These are phyloP conservation scores for Leptographium procerum DNA, from an alignment of 2,329 filamentous ascomycete species.

Conservation along the genomic window DNA sequence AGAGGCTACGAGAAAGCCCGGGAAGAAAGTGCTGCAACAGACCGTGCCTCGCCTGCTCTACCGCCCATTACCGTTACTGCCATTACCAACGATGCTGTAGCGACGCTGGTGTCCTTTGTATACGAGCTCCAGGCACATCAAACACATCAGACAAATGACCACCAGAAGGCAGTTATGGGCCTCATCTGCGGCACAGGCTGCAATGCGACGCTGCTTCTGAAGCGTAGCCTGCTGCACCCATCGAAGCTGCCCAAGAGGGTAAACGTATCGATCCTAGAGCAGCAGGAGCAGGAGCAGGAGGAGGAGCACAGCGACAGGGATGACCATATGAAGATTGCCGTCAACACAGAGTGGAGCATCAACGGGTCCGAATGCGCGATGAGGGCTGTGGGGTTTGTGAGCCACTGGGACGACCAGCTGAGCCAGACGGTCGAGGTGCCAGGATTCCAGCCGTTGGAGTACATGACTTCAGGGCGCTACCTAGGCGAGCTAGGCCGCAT, in stretches of 20 bases:
- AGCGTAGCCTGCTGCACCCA: slow-evolving; percentile 45
- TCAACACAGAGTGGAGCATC: slow-evolving; percentile 81
- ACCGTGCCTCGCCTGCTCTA: slow-evolving; percentile 21
- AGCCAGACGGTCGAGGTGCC: slow-evolving; percentile 57
- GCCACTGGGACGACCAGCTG: slow-evolving; percentile 57
- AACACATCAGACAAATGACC: slow-evolving; percentile 28
- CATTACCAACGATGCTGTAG: slow-evolving; percentile 73
- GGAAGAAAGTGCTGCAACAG: neutral
- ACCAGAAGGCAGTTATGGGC: slow-evolving; percentile 62
- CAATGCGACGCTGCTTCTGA: slow-evolving; percentile 69
- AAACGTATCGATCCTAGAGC: slow-evolving; percentile 18
- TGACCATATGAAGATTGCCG: slow-evolving; percentile 53
- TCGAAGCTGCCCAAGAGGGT: slow-evolving; percentile 46
- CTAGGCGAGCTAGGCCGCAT: slow-evolving; percentile 65
- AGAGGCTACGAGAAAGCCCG: slow-evolving; percentile 46
- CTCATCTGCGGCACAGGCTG: slow-evolving; percentile 73
- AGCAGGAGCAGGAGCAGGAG: slow-evolving; percentile 27
- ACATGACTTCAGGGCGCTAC: slow-evolving; percentile 72
- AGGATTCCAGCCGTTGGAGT: slow-evolving; percentile 73
- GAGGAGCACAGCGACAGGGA: slow-evolving; percentile 39
- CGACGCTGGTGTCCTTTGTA: slow-evolving; percentile 66
- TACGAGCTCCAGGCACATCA: slow-evolving; percentile 46
- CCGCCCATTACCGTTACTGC: slow-evolving; percentile 61
- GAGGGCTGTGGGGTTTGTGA: slow-evolving; percentile 50
- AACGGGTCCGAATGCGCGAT: slow-evolving; percentile 61